Evolutionary conservation across 2,329 filamentous ascomycete genomes (phyloP).

Genomic region (Fusarium annulatum): DNA sequence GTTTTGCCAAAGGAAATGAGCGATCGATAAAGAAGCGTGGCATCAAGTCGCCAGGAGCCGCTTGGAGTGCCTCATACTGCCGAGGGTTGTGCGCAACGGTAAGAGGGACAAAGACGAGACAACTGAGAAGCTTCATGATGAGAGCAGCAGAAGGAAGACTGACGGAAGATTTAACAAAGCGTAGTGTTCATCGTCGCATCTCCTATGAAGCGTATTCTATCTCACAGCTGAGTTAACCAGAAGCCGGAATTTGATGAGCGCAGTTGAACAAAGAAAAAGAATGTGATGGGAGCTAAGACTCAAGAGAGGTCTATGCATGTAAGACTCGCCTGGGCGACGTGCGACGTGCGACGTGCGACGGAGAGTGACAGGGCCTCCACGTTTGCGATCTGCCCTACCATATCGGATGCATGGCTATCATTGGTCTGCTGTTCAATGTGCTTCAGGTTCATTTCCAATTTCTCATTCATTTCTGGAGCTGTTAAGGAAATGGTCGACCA

Average conservation of each 20-base stretch:
- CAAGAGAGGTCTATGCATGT: constrained; percentile 31
- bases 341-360: constrained; percentile 10
- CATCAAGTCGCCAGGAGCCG: constrained; percentile 44
- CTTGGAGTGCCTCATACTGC: constrained; percentile 37
- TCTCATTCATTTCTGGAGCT: constrained; percentile 13
- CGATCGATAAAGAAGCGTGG: constrained; percentile 48
- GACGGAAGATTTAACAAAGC: not conserved
- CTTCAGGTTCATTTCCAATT: constrained; percentile 3
- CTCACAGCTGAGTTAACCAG: not conserved
- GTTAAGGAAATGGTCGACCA: constrained; percentile 1
- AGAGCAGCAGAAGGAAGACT: not conserved
- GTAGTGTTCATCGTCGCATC: constrained; percentile 25
- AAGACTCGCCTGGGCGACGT: constrained; percentile 19
- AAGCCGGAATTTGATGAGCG: not conserved
- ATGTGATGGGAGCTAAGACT: constrained; percentile 22
- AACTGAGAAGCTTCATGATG: constrained; percentile 36
- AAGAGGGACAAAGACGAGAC: constrained; percentile 22
- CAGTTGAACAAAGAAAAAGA: constrained; percentile 24
- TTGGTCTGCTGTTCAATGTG: not conserved
- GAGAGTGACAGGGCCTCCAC: constrained; percentile 7
- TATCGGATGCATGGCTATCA: not conserved
- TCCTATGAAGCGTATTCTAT: not conserved
- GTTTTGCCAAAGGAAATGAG: constrained; percentile 45
- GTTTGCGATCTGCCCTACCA: not conserved
- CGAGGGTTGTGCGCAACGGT: constrained; percentile 23